Conservation (phyloP, 139 green algal genomes). For the Mychonastes homosphaera region DNA sequence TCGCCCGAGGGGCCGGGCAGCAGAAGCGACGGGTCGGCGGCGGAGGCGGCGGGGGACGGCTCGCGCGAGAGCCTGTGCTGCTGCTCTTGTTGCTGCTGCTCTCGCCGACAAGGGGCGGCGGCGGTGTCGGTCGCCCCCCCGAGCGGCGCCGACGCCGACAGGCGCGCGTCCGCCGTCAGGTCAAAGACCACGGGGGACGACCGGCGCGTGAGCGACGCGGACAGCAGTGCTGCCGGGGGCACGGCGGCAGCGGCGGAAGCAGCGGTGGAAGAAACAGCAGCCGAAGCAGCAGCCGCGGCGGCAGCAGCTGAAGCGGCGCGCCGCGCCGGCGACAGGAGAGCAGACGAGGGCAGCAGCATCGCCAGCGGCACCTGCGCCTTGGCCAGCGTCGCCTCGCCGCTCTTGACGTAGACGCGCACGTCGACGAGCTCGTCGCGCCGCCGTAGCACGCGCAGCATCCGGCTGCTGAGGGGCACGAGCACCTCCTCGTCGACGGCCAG, state of each 20-base stretch:
- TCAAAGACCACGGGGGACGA: not conserved
- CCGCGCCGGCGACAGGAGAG: not conserved
- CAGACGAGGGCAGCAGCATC: not conserved
- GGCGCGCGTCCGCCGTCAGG: no score
- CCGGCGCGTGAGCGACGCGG: not conserved
- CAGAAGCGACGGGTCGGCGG: no score
- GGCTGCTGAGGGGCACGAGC: constrained; percentile 15
- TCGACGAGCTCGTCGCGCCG: constrained; percentile 10
- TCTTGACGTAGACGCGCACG: constrained; percentile 17
- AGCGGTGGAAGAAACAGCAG: not conserved
- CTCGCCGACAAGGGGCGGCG: no score
- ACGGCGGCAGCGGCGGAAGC: not conserved
- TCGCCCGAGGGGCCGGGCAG: no score
- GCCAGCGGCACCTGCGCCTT: constrained; percentile 18
- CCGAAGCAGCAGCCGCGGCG: not conserved
- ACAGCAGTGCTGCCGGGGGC: not conserved
- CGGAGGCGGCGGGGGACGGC: no score
- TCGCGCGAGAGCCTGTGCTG: no score
- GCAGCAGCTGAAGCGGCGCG: not conserved
- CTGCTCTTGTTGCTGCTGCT: no score
- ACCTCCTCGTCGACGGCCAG: constrained; percentile 21
- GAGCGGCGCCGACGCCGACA: no score
- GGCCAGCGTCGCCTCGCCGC: constrained; percentile 4
- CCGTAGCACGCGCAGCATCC: not conserved
- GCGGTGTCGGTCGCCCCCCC: no score